Base-by-base conservation (phyloP, 768 basidiomycete species). In the Omphalotus guepiniiformis region DNA sequence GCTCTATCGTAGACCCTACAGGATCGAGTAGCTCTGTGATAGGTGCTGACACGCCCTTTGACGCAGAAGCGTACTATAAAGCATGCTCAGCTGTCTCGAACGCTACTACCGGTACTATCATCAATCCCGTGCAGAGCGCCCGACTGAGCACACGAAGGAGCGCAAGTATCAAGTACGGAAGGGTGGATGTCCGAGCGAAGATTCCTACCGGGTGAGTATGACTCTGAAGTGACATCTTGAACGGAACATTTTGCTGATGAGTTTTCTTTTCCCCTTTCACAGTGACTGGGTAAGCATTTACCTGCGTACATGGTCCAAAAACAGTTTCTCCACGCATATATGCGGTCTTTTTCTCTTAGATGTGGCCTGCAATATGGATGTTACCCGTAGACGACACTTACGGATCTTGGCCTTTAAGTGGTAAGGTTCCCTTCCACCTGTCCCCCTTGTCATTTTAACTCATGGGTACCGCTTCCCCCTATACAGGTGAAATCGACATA, bases 291-390 rank as follows among this genome's bases (percentile, higher is more conserved):
- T 80, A 61, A 56, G 75, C n/a, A n/a, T n/a, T n/a, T n/a, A n/a
- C n/a, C n/a, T n/a, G n/a, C n/a, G n/a, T n/a, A n/a, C n/a, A n/a
- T n/a, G n/a, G n/a, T n/a, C n/a, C 26, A 41, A 6, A 19, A 6
- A 22, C n/a, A 15, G 11, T 41, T 48, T 23, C 48, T 21, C 30
- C 11, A 40, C 42, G 54, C 28, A n/a, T 54, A 32, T 48, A 51
- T 44, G 51, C 50, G 41, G 53, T 34, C 43, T 52, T 39, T 40
- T n/a, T 51, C 49, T 29, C 30, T 44, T 60, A 74, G 67, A 70
- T 84, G 41, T 90, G 88, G 88, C 88, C 88, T 36, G 86, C 85
- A 11, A 81, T 90, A 34, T 89, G 86, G 85, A 86, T 89, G 85
- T 74, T 89, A 40, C 86, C 86, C 3, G 76, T 74, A 32, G 73